These are phyloP conservation scores for Sicyos edulis DNA, from an alignment of 306 rosid genomes.

Conservation along the genomic window DNA sequence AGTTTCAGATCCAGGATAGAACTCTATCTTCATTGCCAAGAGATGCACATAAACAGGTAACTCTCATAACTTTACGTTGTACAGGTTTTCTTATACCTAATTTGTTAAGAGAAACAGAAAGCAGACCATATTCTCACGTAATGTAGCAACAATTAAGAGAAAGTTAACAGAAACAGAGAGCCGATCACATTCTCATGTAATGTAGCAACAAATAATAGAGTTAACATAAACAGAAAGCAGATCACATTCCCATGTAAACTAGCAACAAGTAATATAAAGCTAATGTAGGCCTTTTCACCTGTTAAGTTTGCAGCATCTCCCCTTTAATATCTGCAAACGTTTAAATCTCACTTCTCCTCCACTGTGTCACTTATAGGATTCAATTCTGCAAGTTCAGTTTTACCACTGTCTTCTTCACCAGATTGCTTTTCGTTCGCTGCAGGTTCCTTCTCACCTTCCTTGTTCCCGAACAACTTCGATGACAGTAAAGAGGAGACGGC, in stretches of 20 bases:
- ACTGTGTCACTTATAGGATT: neutral
- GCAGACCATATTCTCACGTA: neutral
- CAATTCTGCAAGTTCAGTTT: neutral
- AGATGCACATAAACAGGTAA: neutral
- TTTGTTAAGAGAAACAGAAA: neutral
- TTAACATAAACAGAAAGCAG: neutral
- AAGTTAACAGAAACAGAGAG: neutral
- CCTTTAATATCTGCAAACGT: constrained; percentile 21
- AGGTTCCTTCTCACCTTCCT: constrained; percentile 38
- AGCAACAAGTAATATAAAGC: constrained; percentile 8
- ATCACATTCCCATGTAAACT: neutral
- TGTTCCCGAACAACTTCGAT: constrained; percentile 67
- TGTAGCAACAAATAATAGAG: neutral
- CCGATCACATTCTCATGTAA: neutral
- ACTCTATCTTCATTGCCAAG: neutral
- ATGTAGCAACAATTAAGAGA: neutral
- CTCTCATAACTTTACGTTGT: neutral
- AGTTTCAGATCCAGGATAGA: neutral
- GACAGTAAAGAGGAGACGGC: constrained; percentile 75
- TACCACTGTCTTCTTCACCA: constrained; percentile 21
- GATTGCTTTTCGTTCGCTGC: constrained; percentile 27
- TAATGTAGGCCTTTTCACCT: constrained; percentile 31
- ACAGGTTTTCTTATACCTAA: neutral
- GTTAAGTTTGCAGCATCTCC: constrained; percentile 32
- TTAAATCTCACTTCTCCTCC: constrained; percentile 19